Conservation (phyloP, 345 rosid species). For the Murraya paniculata region DNA sequence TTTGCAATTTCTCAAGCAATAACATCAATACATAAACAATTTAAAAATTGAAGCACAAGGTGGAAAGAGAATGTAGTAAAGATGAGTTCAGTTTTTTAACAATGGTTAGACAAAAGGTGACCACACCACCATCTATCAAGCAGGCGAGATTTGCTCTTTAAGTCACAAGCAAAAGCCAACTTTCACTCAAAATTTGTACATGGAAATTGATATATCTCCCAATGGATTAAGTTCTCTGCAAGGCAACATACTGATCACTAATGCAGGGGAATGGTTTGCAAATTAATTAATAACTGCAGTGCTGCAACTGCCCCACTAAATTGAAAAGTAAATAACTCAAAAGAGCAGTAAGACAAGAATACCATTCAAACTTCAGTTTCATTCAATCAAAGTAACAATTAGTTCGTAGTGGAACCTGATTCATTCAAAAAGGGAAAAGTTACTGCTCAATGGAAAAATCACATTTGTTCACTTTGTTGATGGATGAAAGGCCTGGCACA, state of each 20-base stretch:
- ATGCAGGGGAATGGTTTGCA: neutral
- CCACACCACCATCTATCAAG: neutral
- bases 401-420: neutral
- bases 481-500: neutral
- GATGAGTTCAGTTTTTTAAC: neutral
- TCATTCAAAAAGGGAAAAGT: neutral
- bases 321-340: constrained; percentile 4
- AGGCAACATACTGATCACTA: neutral
- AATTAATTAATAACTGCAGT: constrained; percentile 1
- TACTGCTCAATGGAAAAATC: neutral
- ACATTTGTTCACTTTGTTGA: neutral
- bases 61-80: neutral
- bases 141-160: neutral
- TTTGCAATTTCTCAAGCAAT: neutral
- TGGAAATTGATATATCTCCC: neutral
- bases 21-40: neutral
- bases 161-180: neutral
- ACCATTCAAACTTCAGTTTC: neutral
- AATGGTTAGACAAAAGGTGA: neutral
- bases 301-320: neutral
- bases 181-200: neutral
- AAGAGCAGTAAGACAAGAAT: neutral
- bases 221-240: neutral
- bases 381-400: neutral
- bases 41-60: neutral